A percentile compares a stretch with the other conserved stretches of the same genome.
These are phyloP conservation scores for Paramecium caudatum DNA, from an alignment of 73 alveolate genomes.

Conservation along the genomic window DNA sequence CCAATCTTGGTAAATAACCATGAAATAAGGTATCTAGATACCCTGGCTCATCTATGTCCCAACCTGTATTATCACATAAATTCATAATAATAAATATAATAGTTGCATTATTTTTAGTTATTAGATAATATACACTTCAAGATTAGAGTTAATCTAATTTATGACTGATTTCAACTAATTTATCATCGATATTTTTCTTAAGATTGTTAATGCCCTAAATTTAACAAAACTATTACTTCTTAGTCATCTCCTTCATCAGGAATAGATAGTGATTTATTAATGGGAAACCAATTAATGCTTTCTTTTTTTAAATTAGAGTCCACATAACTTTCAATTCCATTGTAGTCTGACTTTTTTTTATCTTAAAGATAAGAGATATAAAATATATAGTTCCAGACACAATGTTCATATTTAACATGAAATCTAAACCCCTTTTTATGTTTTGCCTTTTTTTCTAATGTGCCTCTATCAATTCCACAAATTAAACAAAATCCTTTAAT, in stretches of 20 bases:
- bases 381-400: constrained; percentile 92
- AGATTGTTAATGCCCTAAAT: not conserved
- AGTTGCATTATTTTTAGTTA: too few relatives aligned
- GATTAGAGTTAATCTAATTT: not conserved
- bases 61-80: constrained; percentile 44
- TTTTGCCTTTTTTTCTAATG: constrained; percentile 53
- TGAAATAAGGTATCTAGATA: constrained; percentile 2
- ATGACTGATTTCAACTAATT: constrained; percentile 1
- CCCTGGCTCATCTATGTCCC: constrained; percentile 15
- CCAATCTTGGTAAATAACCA: not conserved
- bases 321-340: constrained; percentile 96
- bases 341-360: constrained; percentile 93
- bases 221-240: not conserved
- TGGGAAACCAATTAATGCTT: constrained; percentile 47
- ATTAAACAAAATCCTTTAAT: constrained; percentile 93
- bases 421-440: constrained; percentile 79
- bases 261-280: constrained; percentile 12
- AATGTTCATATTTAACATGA: constrained; percentile 92
- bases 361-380: constrained; percentile 91
- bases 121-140: too few relatives aligned
- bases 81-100: constrained; percentile 8
- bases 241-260: constrained; percentile 18
- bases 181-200: not conserved
- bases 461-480: constrained; percentile 90
- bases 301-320: constrained; percentile 79